A percentile compares a stretch with the other conserved stretches of the same genome.
Conservation (phyloP, 495 filamentous ascomycete genomes). For the Lentithecium fluviatile region DNA sequence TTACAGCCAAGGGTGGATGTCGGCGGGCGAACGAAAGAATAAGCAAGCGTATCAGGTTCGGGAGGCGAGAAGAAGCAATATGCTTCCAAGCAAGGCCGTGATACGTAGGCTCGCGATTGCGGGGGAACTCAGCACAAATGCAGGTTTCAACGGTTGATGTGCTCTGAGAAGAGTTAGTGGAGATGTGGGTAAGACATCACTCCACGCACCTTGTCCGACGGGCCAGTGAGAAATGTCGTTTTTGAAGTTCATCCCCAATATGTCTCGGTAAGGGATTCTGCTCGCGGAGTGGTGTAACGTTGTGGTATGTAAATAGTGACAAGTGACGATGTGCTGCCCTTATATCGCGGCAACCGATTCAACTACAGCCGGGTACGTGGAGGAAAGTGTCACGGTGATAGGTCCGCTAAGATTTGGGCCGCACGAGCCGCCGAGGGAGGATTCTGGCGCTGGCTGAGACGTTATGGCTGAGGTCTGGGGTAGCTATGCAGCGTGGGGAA, state of each 20-base stretch:
- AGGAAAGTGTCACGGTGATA: conserved; percentile 24
- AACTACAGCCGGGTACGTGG: conserved; percentile 3
- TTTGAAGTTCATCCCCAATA: conserved; percentile 44
- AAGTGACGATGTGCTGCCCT: not conserved
- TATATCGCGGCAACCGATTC: conserved; percentile 7
- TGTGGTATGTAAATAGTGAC: conserved; percentile 1
- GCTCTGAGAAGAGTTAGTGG: conserved; percentile 16
- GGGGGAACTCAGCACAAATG: conserved; percentile 1
- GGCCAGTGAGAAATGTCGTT: conserved; percentile 41
- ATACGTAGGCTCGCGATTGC: conserved; percentile 7
- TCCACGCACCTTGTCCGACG: conserved; percentile 37
- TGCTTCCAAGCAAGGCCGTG: conserved; percentile 17
- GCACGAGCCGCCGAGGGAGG: conserved; percentile 4
- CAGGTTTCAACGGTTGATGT: conserved; percentile 39
- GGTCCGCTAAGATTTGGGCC: conserved; percentile 6
- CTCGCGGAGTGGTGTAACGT: not conserved
- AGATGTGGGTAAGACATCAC: not conserved
- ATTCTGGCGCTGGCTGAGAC: conserved; percentile 1
- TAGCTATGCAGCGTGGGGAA: conserved; percentile 33
- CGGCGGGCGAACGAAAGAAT: conserved; percentile 26
- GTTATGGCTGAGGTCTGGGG: conserved; percentile 32
- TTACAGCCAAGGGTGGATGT: conserved; percentile 26
- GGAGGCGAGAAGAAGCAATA: conserved; percentile 27
- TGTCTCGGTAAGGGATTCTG: not conserved
- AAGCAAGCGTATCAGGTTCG: conserved; percentile 36